A percentile compares a stretch with the other conserved stretches of the same genome.
Conservation (phyloP, 257 asterid species). For the Solanum chiquidenum region DNA sequence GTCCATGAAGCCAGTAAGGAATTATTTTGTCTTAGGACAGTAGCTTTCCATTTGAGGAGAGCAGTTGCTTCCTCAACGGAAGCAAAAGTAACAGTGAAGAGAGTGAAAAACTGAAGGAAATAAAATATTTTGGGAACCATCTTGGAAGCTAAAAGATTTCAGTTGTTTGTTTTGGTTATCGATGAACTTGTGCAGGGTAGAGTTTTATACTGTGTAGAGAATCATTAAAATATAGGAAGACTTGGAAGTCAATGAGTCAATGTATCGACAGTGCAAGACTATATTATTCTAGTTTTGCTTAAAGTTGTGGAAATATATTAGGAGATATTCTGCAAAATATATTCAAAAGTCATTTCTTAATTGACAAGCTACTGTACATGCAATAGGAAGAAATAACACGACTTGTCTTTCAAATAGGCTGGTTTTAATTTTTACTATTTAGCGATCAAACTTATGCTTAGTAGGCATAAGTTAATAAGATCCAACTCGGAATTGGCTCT, state of each 20-base stretch:
- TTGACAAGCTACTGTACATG: not conserved
- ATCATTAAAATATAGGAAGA: no score
- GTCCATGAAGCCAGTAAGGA: conserved; percentile 2
- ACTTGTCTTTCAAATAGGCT: no score
- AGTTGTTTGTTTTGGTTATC: not conserved
- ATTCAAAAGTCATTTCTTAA: not conserved
- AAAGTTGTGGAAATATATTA: no score
- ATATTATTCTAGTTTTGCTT: no score
- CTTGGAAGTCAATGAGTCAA: not conserved
- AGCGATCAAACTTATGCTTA: no score
- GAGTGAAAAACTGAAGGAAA: not conserved
- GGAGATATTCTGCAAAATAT: no score
- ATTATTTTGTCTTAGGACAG: not conserved
- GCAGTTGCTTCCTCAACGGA: conserved; percentile 1
- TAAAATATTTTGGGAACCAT: not conserved
- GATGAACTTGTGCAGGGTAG: no score
- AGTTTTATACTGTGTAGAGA: not conserved
- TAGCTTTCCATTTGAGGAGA: conserved; percentile 11
- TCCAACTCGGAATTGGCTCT: no score
- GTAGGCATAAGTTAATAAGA: no score
- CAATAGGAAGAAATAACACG: not conserved
- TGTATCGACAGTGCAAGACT: not conserved
- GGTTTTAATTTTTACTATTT: no score
- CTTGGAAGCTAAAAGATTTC: not conserved
- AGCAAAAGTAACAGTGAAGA: not conserved